Evolutionary conservation across 1,284 basidiomycete genomes (phyloP).

Genomic region (Tilletia walkeri): DNA sequence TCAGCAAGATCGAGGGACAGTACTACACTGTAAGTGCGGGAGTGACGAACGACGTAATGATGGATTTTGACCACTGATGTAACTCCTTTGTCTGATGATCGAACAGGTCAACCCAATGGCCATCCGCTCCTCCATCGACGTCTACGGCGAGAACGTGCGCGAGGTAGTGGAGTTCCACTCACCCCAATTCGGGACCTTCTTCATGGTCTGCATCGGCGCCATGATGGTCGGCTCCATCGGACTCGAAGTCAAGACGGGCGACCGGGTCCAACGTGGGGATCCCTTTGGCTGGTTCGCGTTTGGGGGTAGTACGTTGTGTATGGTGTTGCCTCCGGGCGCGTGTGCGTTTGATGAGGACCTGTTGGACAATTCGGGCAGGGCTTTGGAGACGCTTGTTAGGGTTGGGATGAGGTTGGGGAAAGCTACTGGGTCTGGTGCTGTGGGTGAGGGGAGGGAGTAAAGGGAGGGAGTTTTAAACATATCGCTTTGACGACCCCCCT

Average conservation of each 20-base stretch:
- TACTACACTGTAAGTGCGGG: conserved; percentile 33
- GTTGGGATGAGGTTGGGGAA: conserved; percentile 58
- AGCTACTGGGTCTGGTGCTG: conserved; percentile 16
- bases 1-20: conserved; percentile 59
- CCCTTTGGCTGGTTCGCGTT: conserved; percentile 70
- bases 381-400: conserved; percentile 71
- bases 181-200: conserved; percentile 33
- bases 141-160: conserved; percentile 87
- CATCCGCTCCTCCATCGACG: conserved; percentile 75
- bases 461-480: too few relatives aligned
- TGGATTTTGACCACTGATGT: conserved; percentile 40
- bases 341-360: conserved; percentile 73
- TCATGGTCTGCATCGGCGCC: conserved; percentile 55
- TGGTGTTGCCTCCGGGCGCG: conserved; percentile 28
- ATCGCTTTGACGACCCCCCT: too few relatives aligned
- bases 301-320: conserved; percentile 40
- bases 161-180: conserved; percentile 56
- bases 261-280: conserved; percentile 74
- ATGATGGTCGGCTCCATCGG: conserved; percentile 67
- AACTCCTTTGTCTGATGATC: conserved; percentile 57
- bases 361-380: conserved; percentile 66
- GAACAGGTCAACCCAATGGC: conserved; percentile 68
- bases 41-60: too few relatives aligned
- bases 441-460: not conserved
- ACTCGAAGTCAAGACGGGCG: conserved; percentile 79